These are phyloP conservation scores for Suzukiozyma palmioleophila DNA, from an alignment of 1,139 yeast species.

Conservation along the genomic window DNA sequence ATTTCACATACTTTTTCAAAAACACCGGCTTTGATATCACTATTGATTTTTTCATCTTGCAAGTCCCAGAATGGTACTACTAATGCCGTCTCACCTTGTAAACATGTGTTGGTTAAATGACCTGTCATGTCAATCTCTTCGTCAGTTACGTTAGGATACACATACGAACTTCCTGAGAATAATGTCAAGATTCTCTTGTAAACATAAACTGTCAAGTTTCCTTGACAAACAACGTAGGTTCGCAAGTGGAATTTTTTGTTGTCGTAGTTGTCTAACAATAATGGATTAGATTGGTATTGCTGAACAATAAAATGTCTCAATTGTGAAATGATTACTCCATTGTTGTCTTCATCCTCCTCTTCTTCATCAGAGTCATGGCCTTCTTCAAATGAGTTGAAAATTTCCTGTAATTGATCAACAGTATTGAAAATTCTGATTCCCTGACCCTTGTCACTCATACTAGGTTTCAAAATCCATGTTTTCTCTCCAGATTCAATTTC, in stretches of 20 bases:
- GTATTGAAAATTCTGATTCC: conserved; percentile 83
- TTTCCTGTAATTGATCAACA: conserved; percentile 71
- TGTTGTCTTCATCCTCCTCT: conserved; percentile 37
- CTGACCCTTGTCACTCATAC: conserved; percentile 97
- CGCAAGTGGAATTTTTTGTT: conserved; percentile 84
- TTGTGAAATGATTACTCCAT: conserved; percentile 77
- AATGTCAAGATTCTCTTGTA: conserved; percentile 74
- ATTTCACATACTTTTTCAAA: conserved; percentile 55
- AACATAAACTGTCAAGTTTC: conserved; percentile 73
- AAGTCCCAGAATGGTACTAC: conserved; percentile 70
- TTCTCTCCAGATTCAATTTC: conserved; percentile 63
- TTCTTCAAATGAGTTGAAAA: conserved; percentile 83
- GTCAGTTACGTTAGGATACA: conserved; percentile 28
- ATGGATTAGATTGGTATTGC: conserved; percentile 64
- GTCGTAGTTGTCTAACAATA: conserved; percentile 57
- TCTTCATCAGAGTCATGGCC: conserved; percentile 54
- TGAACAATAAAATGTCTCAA: conserved; percentile 89
- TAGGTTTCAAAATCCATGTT: conserved; percentile 88
- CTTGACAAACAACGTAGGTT: conserved; percentile 74
- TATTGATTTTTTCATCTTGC: conserved; percentile 30
- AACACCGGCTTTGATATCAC: conserved; percentile 27
- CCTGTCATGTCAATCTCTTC: conserved; percentile 48
- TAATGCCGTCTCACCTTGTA: conserved; percentile 50
- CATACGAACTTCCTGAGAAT: conserved; percentile 61
- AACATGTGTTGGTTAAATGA: conserved; percentile 90